phyloP scores from a whole-genome alignment of 176 grass and related monocot species.

The Aegilops umbellulata region DNA sequence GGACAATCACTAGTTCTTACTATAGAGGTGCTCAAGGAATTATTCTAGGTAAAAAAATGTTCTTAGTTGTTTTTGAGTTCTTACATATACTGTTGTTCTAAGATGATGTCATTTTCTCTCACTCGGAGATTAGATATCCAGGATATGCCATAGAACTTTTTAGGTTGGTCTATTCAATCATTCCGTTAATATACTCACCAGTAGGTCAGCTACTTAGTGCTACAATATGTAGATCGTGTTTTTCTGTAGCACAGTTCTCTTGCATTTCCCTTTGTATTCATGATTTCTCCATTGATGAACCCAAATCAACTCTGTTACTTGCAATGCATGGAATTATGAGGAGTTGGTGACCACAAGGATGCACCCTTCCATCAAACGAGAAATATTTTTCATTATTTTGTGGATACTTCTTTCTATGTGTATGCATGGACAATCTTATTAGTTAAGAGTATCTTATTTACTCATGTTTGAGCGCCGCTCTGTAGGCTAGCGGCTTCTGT shows the following conservation, averaged over 20 bases:
- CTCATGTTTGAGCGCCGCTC: neutral
- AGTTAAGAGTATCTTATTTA: constrained; percentile 13
- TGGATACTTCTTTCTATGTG: neutral
- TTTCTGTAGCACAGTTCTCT: neutral
- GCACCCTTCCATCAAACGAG: neutral
- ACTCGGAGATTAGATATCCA: neutral
- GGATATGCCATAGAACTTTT: neutral
- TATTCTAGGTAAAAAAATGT: constrained; percentile 72
- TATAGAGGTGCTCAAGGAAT: constrained; percentile 99
- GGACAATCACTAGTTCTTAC: constrained; percentile 97
- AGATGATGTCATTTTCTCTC: neutral
- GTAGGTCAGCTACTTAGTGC: neutral
- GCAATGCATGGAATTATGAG: constrained; percentile 1
- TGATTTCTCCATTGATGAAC: neutral
- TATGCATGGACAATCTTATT: neutral
- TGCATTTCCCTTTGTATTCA: neutral
- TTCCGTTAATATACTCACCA: neutral
- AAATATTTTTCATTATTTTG: neutral
- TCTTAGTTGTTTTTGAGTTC: constrained; percentile 8
- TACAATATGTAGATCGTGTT: neutral
- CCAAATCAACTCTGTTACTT: neutral
- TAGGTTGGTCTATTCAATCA: neutral
- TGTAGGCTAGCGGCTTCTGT: neutral
- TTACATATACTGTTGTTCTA: neutral
- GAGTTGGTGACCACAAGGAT: neutral